Evolutionary conservation across 2,329 filamentous ascomycete genomes (phyloP).

Genomic region (Mycocentrospora acerina): DNA sequence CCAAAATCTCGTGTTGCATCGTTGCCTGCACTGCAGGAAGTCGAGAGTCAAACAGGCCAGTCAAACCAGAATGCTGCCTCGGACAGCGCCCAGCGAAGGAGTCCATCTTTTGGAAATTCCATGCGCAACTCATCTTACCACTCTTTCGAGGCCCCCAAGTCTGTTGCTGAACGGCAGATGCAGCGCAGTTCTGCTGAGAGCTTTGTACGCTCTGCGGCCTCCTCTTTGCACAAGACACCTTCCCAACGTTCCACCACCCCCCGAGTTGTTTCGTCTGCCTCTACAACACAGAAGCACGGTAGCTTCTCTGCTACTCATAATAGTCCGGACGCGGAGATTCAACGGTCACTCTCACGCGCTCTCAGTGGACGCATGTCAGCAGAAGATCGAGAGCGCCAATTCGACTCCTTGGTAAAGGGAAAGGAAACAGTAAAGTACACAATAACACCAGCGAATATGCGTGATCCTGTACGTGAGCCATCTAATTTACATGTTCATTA

Average conservation of each 20-base stretch:
- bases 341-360: constrained; percentile 22
- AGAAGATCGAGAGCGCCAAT: constrained; percentile 46
- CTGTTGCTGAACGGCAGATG: constrained; percentile 18
- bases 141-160: constrained; percentile 18
- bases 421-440: constrained; percentile 54
- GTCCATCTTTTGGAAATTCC: constrained; percentile 12
- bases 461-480: constrained; percentile 44
- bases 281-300: constrained; percentile 31
- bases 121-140: constrained; percentile 20
- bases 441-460: constrained; percentile 50
- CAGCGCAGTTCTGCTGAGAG: constrained; percentile 26
- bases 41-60: constrained; percentile 15
- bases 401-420: constrained; percentile 50
- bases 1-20: constrained; percentile 25
- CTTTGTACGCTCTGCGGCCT: constrained; percentile 20
- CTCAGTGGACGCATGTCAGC: constrained; percentile 39
- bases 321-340: constrained; percentile 37
- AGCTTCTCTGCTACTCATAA: constrained; percentile 35
- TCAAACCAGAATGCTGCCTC: constrained; percentile 10
- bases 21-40: constrained; percentile 33
- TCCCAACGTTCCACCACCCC: constrained; percentile 33
- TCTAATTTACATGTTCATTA: background rate
- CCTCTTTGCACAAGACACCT: constrained; percentile 18
- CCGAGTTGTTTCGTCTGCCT: constrained; percentile 35
- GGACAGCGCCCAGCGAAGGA: constrained; percentile 7